Evolutionary conservation across 495 filamentous ascomycete species (phyloP).

Genomic region (Rostrohypoxylon terebratum): DNA sequence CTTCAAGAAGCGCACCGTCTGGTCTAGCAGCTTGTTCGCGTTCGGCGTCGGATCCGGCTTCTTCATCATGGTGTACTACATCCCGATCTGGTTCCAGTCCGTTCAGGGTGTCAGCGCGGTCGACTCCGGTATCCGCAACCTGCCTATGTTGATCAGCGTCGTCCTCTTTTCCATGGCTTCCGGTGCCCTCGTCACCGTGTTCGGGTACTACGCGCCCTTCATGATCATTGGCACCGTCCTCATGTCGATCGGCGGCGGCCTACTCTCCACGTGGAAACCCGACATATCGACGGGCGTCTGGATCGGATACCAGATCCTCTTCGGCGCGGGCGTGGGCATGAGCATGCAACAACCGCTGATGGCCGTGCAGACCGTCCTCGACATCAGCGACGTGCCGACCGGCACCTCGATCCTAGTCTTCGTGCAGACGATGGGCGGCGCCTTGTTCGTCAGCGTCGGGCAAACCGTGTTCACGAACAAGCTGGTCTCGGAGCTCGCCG

Average conservation of each 20-base stretch:
- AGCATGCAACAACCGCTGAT: conserved; percentile 73
- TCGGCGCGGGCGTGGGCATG: conserved; percentile 75
- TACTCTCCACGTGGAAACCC: conserved; percentile 72
- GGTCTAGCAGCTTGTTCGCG: conserved; percentile 63
- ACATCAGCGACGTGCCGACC: conserved; percentile 70
- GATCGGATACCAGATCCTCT: conserved; percentile 82
- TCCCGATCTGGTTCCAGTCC: conserved; percentile 92
- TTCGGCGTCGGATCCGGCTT: conserved; percentile 72
- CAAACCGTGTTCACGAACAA: conserved; percentile 84
- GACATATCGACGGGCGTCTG: conserved; percentile 68
- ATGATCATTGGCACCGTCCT: conserved; percentile 72
- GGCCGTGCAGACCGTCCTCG: conserved; percentile 75
- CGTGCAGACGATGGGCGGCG: conserved; percentile 76
- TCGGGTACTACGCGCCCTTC: conserved; percentile 83
- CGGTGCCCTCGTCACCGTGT: conserved; percentile 69
- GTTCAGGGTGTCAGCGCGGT: conserved; percentile 76
- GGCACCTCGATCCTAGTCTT: conserved; percentile 77
- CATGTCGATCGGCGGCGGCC: conserved; percentile 73
- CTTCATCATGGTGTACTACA: conserved; percentile 75
- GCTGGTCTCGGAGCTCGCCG: conserved; percentile 67
- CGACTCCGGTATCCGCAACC: conserved; percentile 78
- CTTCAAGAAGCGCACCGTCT: conserved; percentile 66
- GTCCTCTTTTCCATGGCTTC: conserved; percentile 70
- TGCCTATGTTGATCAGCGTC: conserved; percentile 76
- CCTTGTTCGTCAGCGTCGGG: conserved; percentile 78